Conservation (phyloP, 352 stramenopile genomes). For the Pythium phragmiticola region DNA sequence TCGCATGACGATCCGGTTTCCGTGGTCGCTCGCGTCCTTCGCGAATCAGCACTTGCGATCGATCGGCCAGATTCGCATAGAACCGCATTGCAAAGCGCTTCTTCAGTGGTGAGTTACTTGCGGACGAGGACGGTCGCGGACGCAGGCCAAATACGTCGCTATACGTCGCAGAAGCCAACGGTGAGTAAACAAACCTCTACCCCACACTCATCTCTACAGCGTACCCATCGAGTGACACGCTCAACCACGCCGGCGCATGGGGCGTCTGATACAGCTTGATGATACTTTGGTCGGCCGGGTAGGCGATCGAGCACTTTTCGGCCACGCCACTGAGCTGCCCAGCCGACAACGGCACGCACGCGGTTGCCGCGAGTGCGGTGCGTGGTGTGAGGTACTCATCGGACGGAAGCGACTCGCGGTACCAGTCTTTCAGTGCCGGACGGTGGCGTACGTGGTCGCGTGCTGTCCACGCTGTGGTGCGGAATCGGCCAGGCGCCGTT, state of each 20-base stretch:
- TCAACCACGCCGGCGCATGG: constrained; percentile 50
- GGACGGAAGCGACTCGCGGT: constrained; percentile 34
- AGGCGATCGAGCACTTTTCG: constrained; percentile 52
- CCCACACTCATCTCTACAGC: not conserved
- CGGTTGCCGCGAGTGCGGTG: constrained; percentile 37
- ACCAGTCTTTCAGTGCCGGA: constrained; percentile 68
- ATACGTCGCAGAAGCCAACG: not conserved
- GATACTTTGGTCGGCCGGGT: constrained; percentile 68
- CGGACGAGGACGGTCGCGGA: constrained; percentile 2
- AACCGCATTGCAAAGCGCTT: constrained; percentile 42
- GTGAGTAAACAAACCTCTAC: not conserved
- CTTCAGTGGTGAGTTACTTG: not conserved
- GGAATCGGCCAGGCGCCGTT: constrained; percentile 52
- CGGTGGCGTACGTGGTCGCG: constrained; percentile 64
- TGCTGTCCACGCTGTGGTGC: constrained; percentile 47
- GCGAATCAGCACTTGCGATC: constrained; percentile 43
- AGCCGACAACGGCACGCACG: constrained; percentile 54
- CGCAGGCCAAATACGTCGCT: constrained; percentile 69
- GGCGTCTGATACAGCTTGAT: constrained; percentile 50
- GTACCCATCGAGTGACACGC: constrained; percentile 58
- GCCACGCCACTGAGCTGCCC: constrained; percentile 42
- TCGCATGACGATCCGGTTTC: constrained; percentile 53
- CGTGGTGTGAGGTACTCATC: constrained; percentile 67
- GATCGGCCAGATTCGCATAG: constrained; percentile 53
- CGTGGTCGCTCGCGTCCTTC: constrained; percentile 32